Evolutionary conservation across 139 green algal genomes (phyloP).

Genomic region (Limnomonas spitsbergensis): DNA sequence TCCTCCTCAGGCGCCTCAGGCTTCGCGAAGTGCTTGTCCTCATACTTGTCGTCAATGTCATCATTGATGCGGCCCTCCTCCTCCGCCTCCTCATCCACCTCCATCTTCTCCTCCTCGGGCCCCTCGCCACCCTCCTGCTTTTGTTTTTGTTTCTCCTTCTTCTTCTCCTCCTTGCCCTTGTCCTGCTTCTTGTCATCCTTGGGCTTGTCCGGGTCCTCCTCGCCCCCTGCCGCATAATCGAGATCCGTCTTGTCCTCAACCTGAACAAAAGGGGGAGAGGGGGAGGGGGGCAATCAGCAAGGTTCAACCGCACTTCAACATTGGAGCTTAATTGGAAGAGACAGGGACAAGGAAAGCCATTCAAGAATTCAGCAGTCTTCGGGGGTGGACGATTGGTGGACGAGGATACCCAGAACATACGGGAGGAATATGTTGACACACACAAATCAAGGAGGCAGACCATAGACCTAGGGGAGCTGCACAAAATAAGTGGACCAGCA

Average conservation of each 20-base stretch:
- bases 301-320: no score
- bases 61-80: conserved; percentile 30
- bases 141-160: conserved; percentile 22
- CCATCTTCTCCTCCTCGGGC: conserved; percentile 1
- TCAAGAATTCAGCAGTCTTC: no score
- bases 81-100: conserved; percentile 34
- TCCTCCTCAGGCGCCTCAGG: conserved; percentile 61
- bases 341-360: no score
- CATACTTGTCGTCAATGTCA: conserved; percentile 35
- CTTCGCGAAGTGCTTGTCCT: conserved; percentile 30
- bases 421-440: no score
- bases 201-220: conserved; percentile 41
- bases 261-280: no score
- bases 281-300: no score
- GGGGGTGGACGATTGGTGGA: no score
- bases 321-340: no score
- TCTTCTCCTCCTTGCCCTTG: conserved; percentile 39
- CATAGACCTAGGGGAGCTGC: no score
- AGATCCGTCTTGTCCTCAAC: conserved; percentile 72
- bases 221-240: conserved; percentile 63
- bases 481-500: no score
- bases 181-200: conserved; percentile 45
- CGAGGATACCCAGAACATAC: no score
- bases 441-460: no score
- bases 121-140: conserved; percentile 37